Evolutionary conservation across 139 green algal species (phyloP), one percentile per base, ranked within the genome.

Genomic region (Chlorella sp.): DNA sequence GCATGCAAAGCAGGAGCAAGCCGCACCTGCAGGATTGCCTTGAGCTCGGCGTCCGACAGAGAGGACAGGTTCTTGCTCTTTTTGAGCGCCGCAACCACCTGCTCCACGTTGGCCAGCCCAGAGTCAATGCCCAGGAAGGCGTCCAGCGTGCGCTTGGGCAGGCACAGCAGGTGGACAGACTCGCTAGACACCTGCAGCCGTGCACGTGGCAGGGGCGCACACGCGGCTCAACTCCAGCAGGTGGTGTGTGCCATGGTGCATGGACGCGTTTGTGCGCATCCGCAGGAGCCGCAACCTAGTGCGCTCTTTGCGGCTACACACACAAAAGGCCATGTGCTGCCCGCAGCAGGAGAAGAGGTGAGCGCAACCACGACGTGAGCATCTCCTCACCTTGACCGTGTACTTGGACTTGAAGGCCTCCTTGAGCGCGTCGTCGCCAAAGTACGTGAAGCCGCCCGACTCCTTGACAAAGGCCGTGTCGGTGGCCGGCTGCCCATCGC

Each of bases 371-470:
- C n/a, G n/a, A n/a, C n/a, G n/a, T n/a, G n/a, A n/a, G n/a, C n/a
- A n/a, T n/a, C n/a, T n/a, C n/a, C n/a, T n/a, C 42, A 81, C 75
- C 26, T 50, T 49, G 14, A 76, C 35, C 22, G 60, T 78, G 72
- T 78, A 78, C 17, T 65, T 72, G 35, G 31, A 72, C 23, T 65
- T 61, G 20, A 61, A 30, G n/a, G 63, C 31, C n/a, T 70, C 34
- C 36, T 62, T 60, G 64, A 96, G 70, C 5, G 85, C 84, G 1
- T 81, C 84, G 17, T 90, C 85, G 1, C 80, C 74, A 55, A 91
- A 80, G 72, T 96, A 98, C 55, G 77, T 91, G 80, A 98, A 98
- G 26, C 94, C 94, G 1, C 93, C 81, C 27, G 86, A 84, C 14
- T 90, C 80, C 26, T 77, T 69, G 1, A 90, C 62, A 59, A 88